Base-by-base conservation (phyloP, 192 early-diverging fungal species). In the Dissophora globulifera region DNA sequence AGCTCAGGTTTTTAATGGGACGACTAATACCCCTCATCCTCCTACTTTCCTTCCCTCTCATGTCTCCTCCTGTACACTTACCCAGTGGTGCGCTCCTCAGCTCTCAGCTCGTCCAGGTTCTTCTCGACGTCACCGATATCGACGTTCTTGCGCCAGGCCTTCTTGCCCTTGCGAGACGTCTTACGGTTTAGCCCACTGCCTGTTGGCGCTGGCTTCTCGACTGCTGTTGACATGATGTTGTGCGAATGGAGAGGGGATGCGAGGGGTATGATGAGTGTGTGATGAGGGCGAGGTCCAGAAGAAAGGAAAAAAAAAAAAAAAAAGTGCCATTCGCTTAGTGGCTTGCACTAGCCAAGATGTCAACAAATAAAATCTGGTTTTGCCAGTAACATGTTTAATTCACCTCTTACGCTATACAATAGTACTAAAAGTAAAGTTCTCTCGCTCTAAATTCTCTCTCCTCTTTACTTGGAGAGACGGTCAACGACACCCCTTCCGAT, bases 121-220 rank as follows among this genome's bases (percentile, higher is more conserved):
- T 84, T 75, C 68, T 99, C 96, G 29, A 96, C 82, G 30, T 91
- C 90, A 0, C 63, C 67, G 48, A 95, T 84, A 62, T 98, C 94
- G 42, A 96, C 90, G 60, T 97, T 96, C 74, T 94, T 94, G 67
- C 93, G 87, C 95, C 95, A 97, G 59, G 86, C 92, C 65, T 93
- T 91, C 83, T 94, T 96, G 58, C 91, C 90, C 79, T 98, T 97
- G 78, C 95, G 90, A 41, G 70, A 59, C 7, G 54, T 16, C 19
- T 49, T 59, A 19, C 70, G 70, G 70, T 75, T 75, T 25, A 75
- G 38, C 27, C 70, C 70, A 41, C 66, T 75, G 42, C 70, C 70
- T 29, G 62, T 54, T 12, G 87, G 83, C 42, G 89, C 86, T 43
- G 79, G 27, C 70, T 83, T 86, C 67, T 90, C 65, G 27, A 54